Base-by-base conservation (phyloP, 805 yeast species). In the Sugiyamaella valdiviana region DNA sequence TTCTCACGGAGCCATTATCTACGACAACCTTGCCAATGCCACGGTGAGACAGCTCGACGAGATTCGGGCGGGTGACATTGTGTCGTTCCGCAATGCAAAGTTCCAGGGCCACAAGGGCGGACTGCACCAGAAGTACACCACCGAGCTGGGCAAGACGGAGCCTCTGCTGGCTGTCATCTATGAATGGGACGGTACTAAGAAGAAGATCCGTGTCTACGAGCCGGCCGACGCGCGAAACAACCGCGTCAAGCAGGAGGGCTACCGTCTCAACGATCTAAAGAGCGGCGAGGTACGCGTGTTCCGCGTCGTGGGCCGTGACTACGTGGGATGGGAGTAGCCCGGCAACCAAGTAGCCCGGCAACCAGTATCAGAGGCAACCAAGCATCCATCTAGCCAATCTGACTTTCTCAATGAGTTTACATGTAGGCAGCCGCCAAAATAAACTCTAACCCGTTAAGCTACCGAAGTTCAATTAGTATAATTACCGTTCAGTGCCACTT, bases 11-110 rank as follows among this genome's bases (percentile, higher is more conserved):
- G 82, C 76, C n/a, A 73, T 77, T 19, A 73, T 84, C 52, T 89
- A 82, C 66, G 69, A 72, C 54, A 84, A 76, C 56, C 55, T 68
- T 57, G 74, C 71, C 51, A 74, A 73, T 58, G 74, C 79, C 40
- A 58, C 71, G 5, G 75, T 79, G 5, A 66, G 73, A 14, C 80
- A 76, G 55, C 58, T 67, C 24, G 88, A 79, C 47, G 84, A 80
- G 37, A 76, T 89, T 47, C 73, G 77, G 42, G 82, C 95, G 0
- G 99, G 99, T 51, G 98, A 93, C 64, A 73, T 91, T 7, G 66
- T 88, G 38, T 85, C 88, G 45, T 76, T 88, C 53, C 77, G 82
- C 58, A 80, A 80, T 48, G 96, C 88, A 5, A 76, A 76, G 51
- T 90, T 91, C 66, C 79, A 77, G 53, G 77, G 81, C 5, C 86